A percentile compares a stretch with the other conserved stretches of the same genome.
Evolutionary conservation across 164 flowering plant species (phyloP).

Genomic region (Aristolochia californica): DNA sequence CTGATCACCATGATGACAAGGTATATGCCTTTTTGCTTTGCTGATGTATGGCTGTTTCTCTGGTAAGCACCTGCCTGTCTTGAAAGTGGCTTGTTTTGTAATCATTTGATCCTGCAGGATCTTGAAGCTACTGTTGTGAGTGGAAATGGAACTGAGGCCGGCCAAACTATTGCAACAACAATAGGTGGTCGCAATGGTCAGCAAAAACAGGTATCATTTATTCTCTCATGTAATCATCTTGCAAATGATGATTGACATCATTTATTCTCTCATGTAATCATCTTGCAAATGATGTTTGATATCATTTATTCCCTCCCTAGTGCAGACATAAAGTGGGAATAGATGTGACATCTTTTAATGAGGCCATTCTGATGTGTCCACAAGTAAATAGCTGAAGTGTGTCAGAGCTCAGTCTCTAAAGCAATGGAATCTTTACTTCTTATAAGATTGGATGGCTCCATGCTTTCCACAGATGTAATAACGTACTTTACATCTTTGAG

Average conservation of each 20-base stretch:
- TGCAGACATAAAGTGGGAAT: background rate
- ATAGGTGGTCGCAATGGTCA: conserved; percentile 77
- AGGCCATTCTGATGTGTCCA: too few relatives aligned
- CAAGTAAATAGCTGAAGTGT: too few relatives aligned
- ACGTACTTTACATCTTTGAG: too few relatives aligned
- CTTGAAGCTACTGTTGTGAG: conserved; percentile 49
- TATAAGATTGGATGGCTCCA: too few relatives aligned
- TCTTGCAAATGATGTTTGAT: background rate
- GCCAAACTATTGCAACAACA: conserved; percentile 57
- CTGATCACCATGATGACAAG: conserved; percentile 44
- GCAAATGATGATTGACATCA: background rate
- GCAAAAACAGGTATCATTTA: conserved; percentile 57
- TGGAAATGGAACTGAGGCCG: conserved; percentile 77
- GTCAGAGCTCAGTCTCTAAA: too few relatives aligned
- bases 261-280: background rate
- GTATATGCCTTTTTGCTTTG: conserved; percentile 14
- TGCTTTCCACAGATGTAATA: too few relatives aligned
- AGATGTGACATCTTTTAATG: background rate
- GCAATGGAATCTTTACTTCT: too few relatives aligned
- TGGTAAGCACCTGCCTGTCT: background rate
- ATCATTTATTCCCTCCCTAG: background rate
- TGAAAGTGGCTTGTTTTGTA: conserved; percentile 2
- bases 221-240: background rate
- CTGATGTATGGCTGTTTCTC: background rate
- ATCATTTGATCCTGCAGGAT: conserved; percentile 28